Conservation (phyloP, 2,329 filamentous ascomycete genomes). For the Moelleriella libera region DNA sequence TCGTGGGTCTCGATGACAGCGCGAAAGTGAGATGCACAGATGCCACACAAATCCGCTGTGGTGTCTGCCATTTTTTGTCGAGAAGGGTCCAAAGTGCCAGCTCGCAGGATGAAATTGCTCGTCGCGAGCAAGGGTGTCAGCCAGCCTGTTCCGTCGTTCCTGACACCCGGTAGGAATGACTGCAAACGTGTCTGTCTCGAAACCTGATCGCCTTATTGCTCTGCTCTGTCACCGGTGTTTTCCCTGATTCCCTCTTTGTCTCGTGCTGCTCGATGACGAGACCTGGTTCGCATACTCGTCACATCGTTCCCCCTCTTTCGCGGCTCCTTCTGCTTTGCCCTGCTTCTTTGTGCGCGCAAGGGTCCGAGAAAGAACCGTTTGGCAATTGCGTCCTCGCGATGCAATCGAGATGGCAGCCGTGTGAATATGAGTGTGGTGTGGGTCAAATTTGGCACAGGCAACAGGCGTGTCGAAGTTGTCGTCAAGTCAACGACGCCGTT, state of each 20-base stretch:
- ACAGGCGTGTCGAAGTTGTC: neutral
- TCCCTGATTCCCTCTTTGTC: no score
- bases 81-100: no score
- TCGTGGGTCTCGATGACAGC: constrained; percentile 14
- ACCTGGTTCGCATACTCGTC: no score
- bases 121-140: no score
- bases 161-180: no score
- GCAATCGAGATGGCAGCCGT: neutral
- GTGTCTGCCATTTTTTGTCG: neutral
- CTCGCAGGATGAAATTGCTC: no score
- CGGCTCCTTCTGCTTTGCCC: neutral
- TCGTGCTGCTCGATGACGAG: no score
- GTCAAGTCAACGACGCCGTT: no score
- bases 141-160: no score
- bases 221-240: no score
- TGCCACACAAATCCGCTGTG: neutral
- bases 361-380: neutral
- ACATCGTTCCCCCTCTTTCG: neutral
- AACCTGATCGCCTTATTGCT: no score
- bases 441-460: neutral
- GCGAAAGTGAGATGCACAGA: constrained; percentile 19
- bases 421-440: neutral
- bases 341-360: neutral
- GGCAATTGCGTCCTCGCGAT: neutral
- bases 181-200: no score